Percentiles rank a stretch among this genome's conserved stretches.
These are phyloP conservation scores for Daldinia vernicosa DNA, from an alignment of 495 filamentous ascomycete genomes.

Conservation along the genomic window DNA sequence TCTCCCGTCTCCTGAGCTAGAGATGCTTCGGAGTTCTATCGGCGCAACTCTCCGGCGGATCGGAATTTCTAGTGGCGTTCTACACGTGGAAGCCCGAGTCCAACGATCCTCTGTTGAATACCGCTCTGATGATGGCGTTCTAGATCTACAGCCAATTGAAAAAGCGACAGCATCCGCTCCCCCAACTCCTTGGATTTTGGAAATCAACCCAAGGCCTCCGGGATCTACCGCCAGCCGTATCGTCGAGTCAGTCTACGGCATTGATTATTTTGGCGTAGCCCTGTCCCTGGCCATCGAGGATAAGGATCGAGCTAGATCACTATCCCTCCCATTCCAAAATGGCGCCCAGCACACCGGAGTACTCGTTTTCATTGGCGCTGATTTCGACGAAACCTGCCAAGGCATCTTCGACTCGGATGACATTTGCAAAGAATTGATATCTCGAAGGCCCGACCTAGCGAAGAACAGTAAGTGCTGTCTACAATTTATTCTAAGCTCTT, in stretches of 20 bases:
- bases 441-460: constrained; percentile 47
- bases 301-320: constrained; percentile 36
- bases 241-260: constrained; percentile 51
- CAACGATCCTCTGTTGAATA: constrained; percentile 40
- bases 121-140: constrained; percentile 18
- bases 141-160: constrained; percentile 21
- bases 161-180: neutral
- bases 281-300: constrained; percentile 46
- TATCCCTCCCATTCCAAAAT: constrained; percentile 43
- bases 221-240: constrained; percentile 45
- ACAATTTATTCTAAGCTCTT: neutral
- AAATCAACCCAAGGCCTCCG: constrained; percentile 52
- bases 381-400: constrained; percentile 37
- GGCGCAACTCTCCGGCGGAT: constrained; percentile 42
- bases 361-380: constrained; percentile 41
- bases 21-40: constrained; percentile 43
- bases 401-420: constrained; percentile 54
- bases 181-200: constrained; percentile 47
- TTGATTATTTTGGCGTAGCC: constrained; percentile 52
- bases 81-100: constrained; percentile 46
- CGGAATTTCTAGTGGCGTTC: constrained; percentile 37
- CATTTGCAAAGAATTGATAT: constrained; percentile 47
- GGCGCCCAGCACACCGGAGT: constrained; percentile 44
- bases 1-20: constrained; percentile 49
- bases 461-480: constrained; percentile 25